These are phyloP conservation scores for Backusella tuberculispora DNA, from an alignment of 192 early-diverging fungal species.

Conservation along the genomic window DNA sequence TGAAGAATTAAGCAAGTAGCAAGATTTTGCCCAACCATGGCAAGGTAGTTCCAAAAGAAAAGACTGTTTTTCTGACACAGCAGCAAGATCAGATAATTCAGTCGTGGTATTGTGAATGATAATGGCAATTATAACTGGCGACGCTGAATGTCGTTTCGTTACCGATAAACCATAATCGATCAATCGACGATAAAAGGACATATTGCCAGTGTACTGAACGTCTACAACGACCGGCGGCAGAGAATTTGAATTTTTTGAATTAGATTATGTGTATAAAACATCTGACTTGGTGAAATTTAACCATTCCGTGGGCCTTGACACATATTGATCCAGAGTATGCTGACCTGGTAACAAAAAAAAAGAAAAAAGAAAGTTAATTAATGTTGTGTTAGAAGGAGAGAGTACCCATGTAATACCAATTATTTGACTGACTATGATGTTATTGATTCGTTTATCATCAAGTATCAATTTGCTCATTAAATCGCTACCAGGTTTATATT, in stretches of 20 bases:
- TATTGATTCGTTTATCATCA: neutral
- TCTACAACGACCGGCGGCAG: constrained; percentile 16
- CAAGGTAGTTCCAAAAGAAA: constrained; percentile 16
- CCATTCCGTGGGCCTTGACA: neutral
- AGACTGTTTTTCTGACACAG: neutral
- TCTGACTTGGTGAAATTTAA: constrained; percentile 9
- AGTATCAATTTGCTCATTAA: constrained; percentile 1
- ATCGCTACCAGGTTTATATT: constrained; percentile 3
- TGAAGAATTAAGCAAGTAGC: neutral
- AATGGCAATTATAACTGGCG: neutral
- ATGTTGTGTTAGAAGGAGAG: constrained; percentile 1
- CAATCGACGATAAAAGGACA: constrained; percentile 19
- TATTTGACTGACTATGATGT: neutral
- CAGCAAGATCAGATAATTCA: neutral
- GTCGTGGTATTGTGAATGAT: constrained; percentile 17
- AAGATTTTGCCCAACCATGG: constrained; percentile 9
- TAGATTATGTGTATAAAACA: neutral
- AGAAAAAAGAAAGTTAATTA: neutral
- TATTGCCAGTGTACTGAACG: constrained; percentile 2
- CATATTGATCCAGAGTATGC: neutral
- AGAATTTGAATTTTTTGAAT: neutral
- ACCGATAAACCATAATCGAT: constrained; percentile 17
- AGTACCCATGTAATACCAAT: neutral
- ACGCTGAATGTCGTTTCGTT: neutral
- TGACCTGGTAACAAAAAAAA: neutral